Evolutionary conservation across 2,329 filamentous ascomycete species (phyloP).

Genomic region (Hypoxylon sp.): DNA sequence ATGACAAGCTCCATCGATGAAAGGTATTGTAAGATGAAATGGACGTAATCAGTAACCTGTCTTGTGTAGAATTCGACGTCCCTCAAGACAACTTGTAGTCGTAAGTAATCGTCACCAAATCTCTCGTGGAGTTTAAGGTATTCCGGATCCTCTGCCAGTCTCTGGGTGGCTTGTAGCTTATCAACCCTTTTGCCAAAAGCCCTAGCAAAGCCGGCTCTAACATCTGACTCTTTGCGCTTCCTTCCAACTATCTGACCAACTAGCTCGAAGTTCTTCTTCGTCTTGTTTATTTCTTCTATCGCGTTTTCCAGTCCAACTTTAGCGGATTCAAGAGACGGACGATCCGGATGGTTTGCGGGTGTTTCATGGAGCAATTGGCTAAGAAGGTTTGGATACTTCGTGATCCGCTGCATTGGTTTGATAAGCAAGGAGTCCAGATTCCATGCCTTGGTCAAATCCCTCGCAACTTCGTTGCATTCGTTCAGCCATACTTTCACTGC

Average conservation of each 20-base stretch:
- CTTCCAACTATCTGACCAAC: constrained; percentile 88
- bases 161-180: constrained; percentile 75
- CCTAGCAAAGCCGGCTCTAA: constrained; percentile 84
- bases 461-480: constrained; percentile 91
- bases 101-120: constrained; percentile 92
- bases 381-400: constrained; percentile 92
- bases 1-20: constrained; percentile 87
- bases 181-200: constrained; percentile 91
- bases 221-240: constrained; percentile 89
- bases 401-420: constrained; percentile 93
- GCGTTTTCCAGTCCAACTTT: constrained; percentile 71
- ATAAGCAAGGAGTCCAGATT: constrained; percentile 95
- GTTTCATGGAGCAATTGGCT: constrained; percentile 83
- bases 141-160: constrained; percentile 79
- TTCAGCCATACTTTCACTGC: constrained; percentile 86
- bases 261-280: constrained; percentile 93
- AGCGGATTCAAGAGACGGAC: constrained; percentile 68
- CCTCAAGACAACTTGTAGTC: constrained; percentile 89
- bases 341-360: constrained; percentile 85
- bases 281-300: constrained; percentile 89
- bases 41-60: constrained; percentile 82
- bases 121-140: constrained; percentile 86
- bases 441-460: constrained; percentile 94
- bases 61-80: constrained; percentile 94
- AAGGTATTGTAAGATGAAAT: constrained; percentile 83